Evolutionary conservation across 805 yeast species (phyloP).

Genomic region (Saccharomycopsis babjevae): DNA sequence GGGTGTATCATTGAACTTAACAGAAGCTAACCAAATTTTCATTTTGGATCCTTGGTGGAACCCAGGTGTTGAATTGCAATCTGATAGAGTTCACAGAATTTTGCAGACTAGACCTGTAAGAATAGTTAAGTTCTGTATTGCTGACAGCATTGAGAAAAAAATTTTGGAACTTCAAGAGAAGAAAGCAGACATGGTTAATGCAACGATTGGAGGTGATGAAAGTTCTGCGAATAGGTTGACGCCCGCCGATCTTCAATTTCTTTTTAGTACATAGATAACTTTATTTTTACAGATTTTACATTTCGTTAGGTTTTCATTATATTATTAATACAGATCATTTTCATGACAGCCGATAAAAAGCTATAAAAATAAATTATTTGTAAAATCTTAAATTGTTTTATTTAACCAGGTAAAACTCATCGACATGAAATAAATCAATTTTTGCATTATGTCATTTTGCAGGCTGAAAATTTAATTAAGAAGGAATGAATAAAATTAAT

Average conservation of each 20-base stretch:
- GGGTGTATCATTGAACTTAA: slow-evolving; percentile 92
- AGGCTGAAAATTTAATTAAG: background rate
- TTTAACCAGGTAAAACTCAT: background rate
- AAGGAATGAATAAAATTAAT: background rate
- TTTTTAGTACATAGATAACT: slow-evolving; percentile 62
- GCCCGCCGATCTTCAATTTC: slow-evolving; percentile 89
- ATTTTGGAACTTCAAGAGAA: slow-evolving; percentile 94
- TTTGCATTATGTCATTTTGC: background rate
- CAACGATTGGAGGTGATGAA: slow-evolving; percentile 88
- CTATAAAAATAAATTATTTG: too few relatives aligned
- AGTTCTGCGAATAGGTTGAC: slow-evolving; percentile 82
- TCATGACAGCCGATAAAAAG: background rate
- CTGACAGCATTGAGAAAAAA: slow-evolving; percentile 93
- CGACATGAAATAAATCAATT: background rate
- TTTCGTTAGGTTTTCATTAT: background rate
- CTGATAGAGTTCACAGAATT: slow-evolving; percentile 95
- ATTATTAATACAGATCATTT: background rate
- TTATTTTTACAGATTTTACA: background rate
- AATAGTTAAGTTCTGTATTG: slow-evolving; percentile 86
- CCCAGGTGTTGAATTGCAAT: slow-evolving; percentile 96
- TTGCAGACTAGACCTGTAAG: slow-evolving; percentile 93
- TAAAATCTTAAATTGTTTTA: too few relatives aligned
- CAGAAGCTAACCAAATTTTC: slow-evolving; percentile 96
- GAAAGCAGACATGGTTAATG: slow-evolving; percentile 96
- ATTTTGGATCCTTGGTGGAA: slow-evolving; percentile 99